Conservation (phyloP, 139 green algal genomes). For the Chlorella sp. region DNA sequence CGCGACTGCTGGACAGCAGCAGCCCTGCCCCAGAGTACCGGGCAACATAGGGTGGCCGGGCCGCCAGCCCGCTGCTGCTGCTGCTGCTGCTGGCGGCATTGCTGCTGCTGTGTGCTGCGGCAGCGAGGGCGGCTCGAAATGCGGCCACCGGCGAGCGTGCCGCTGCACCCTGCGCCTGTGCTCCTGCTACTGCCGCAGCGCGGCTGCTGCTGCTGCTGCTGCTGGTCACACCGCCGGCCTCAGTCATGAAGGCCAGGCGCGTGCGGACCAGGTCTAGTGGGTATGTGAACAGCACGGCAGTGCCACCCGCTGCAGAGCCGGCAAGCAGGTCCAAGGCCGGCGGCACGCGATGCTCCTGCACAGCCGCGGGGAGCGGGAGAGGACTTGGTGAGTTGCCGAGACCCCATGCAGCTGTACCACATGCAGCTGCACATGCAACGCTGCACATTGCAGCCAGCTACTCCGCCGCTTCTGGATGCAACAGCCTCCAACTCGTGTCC, state of each 20-base stretch:
- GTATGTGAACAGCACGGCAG: conserved; percentile 90
- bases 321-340: conserved; percentile 81
- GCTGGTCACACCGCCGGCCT: conserved; percentile 27
- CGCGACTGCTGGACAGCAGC: conserved; percentile 18
- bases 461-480: too few relatives aligned
- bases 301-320: conserved; percentile 83
- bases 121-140: neutral
- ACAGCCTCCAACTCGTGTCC: too few relatives aligned
- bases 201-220: neutral
- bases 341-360: conserved; percentile 42
- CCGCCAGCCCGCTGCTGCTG: neutral
- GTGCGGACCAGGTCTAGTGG: conserved; percentile 92
- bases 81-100: neutral
- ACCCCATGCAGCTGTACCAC: too few relatives aligned
- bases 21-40: neutral
- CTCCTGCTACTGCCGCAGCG: neutral
- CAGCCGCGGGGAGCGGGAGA: neutral
- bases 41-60: too few relatives aligned
- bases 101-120: neutral
- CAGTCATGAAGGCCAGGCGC: conserved; percentile 75
- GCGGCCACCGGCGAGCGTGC: neutral
- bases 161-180: too few relatives aligned
- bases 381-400: too few relatives aligned
- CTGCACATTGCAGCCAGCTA: too few relatives aligned
- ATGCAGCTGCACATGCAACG: too few relatives aligned